Evolutionary conservation across 2,329 filamentous ascomycete genomes (phyloP).

Genomic region (Ophiostoma ips): DNA sequence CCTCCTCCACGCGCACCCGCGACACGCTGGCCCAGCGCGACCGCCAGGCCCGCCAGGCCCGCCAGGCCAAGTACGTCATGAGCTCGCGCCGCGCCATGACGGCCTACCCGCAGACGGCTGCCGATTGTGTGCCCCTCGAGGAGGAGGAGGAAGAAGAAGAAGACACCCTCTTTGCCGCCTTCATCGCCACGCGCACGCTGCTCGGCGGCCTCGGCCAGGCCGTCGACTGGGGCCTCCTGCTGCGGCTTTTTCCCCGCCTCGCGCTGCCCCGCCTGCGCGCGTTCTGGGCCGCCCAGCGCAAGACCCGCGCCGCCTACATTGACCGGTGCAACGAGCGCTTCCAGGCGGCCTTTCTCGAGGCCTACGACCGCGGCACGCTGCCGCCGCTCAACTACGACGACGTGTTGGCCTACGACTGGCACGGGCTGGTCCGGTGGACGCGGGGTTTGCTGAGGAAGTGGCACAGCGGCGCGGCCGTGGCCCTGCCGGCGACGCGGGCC

Average conservation of each 20-base stretch:
- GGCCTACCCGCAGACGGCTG: slow-evolving; percentile 20
- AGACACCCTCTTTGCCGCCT: slow-evolving; percentile 38
- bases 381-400: slow-evolving; percentile 50
- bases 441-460: slow-evolving; percentile 32
- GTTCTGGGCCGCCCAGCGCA: slow-evolving; percentile 40
- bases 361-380: slow-evolving; percentile 49
- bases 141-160: no score
- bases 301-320: slow-evolving; percentile 38
- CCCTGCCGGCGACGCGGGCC: slow-evolving; percentile 33
- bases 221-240: slow-evolving; percentile 47
- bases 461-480: slow-evolving; percentile 25
- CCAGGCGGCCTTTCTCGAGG: slow-evolving; percentile 48
- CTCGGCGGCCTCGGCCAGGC: slow-evolving; percentile 45
- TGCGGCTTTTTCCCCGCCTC: slow-evolving; percentile 40
- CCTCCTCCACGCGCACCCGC: neutral
- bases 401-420: slow-evolving; percentile 54
- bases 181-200: slow-evolving; percentile 42
- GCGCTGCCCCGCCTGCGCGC: slow-evolving; percentile 37
- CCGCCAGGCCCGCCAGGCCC: slow-evolving; percentile 3
- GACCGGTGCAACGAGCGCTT: slow-evolving; percentile 48
- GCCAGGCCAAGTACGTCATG: slow-evolving; percentile 16
- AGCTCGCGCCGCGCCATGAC: slow-evolving; percentile 20
- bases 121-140: slow-evolving; percentile 20
- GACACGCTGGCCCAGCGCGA: neutral
- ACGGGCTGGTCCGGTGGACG: slow-evolving; percentile 51